Conservation (phyloP, 163 green algal species). For the Scenedesmus sp. region DNA sequence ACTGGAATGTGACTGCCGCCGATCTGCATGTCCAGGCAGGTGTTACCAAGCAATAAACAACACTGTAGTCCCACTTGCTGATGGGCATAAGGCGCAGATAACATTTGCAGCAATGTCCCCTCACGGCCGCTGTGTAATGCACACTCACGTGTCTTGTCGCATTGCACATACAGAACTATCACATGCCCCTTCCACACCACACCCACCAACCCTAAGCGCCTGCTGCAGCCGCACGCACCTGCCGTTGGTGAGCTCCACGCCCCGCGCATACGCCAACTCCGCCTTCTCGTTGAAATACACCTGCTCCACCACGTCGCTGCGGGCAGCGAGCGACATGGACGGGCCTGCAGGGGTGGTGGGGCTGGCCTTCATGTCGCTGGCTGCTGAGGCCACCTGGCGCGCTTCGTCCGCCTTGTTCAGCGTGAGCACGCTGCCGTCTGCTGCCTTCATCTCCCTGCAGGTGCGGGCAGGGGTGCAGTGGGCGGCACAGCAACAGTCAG, state of each 20-base stretch:
- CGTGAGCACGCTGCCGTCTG: conserved; percentile 8
- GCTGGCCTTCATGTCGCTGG: neutral
- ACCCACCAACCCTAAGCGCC: neutral
- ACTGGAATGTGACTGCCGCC: too few species aligned
- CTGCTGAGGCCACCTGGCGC: conserved; percentile 37
- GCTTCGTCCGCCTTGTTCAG: conserved; percentile 48
- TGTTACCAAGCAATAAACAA: too few species aligned
- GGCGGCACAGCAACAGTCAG: too few species aligned
- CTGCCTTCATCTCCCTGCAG: conserved; percentile 50
- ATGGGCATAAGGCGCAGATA: too few species aligned
- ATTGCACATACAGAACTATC: neutral
- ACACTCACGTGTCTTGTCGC: too few species aligned
- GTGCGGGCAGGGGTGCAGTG: neutral
- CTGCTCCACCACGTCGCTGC: conserved; percentile 58
- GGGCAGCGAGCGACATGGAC: conserved; percentile 49
- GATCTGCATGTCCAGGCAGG: too few species aligned
- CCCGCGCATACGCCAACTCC: conserved; percentile 54
- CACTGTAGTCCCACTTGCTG: too few species aligned
- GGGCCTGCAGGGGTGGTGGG: neutral
- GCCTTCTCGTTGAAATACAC: conserved; percentile 1
- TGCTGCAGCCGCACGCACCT: neutral
- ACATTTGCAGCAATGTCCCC: too few species aligned
- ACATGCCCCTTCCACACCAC: neutral
- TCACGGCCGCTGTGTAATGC: too few species aligned
- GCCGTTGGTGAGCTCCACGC: conserved; percentile 65